Base-by-base conservation (phyloP, 352 stramenopile species). In the Globisporangium radiosum region DNA sequence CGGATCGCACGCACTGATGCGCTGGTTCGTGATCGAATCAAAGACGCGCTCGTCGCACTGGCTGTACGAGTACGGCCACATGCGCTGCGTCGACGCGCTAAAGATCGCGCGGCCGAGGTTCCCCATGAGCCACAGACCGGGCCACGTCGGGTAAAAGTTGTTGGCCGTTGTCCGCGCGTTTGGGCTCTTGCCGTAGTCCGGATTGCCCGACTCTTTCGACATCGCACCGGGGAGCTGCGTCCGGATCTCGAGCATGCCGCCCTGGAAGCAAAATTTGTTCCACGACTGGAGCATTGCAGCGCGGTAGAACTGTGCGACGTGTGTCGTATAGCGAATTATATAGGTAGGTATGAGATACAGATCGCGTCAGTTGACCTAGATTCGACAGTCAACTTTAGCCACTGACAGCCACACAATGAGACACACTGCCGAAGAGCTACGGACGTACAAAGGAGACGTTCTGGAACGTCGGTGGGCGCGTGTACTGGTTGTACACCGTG, bases 231-330 rank as follows among this genome's bases (percentile, higher is more conserved):
- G 95, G 9, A 98, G 74, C 60, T 96, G 87, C 2, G 92, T 85
- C 38, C 86, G 76, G 39, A 98, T 83, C 71, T 98, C 92, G 8
- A 98, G 61, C 65, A 97, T 96, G 11, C 90, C 93, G 47, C 93
- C 92, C 44, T 93, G 94, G 66, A 97, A 97, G 69, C 90, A 98
- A 60, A 98, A 98, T 72, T 98, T 98, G 77, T 98, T 94, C 93
- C 93, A 98, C 38, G 66, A 74, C 65, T 97, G 91, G 6, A 98
- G 43, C 89, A 98, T 97, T 1, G 85, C 94, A 40, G 83, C 53
- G 8, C 57, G 49, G 43, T 59, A 64, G 57, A 64, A 62, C 54
- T 60, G 48, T 44, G 25, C 25, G 25, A 33, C 25, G 25, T 33
- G 25, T 33, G 25, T 3, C 25, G 25, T 33, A 33, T 33, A 33